Evolutionary conservation across 495 filamentous ascomycete genomes (phyloP).

Genomic region (Hypoxylon trugodes): DNA sequence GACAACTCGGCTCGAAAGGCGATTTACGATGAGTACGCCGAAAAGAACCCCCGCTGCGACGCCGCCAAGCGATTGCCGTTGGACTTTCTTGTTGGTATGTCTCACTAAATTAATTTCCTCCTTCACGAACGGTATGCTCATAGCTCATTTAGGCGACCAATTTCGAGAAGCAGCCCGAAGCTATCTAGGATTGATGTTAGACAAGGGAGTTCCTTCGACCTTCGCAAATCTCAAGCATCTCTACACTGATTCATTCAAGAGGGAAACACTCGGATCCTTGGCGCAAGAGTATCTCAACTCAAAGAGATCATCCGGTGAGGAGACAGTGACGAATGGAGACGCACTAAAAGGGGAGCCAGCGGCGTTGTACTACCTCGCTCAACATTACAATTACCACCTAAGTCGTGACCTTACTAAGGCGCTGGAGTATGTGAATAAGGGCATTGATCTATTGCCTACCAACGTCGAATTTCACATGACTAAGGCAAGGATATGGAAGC

Average conservation of each 20-base stretch:
- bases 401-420: conserved; percentile 86
- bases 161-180: conserved; percentile 81
- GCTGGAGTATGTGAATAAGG: conserved; percentile 81
- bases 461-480: conserved; percentile 95
- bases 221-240: conserved; percentile 96
- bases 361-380: conserved; percentile 89
- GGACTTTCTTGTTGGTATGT: conserved; percentile 81
- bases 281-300: conserved; percentile 78
- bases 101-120: neutral
- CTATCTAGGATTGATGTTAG: conserved; percentile 87
- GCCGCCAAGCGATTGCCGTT: conserved; percentile 86
- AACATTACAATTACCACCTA: conserved; percentile 93
- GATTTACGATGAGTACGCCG: conserved; percentile 82
- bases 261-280: conserved; percentile 73
- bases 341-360: conserved; percentile 75
- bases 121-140: conserved; percentile 15
- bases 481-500: conserved; percentile 93
- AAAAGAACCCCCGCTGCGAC: conserved; percentile 82
- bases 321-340: conserved; percentile 59
- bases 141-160: conserved; percentile 65
- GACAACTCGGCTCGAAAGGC: conserved; percentile 70
- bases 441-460: conserved; percentile 76
- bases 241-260: conserved; percentile 80
- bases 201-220: conserved; percentile 94
- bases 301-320: conserved; percentile 54